A percentile compares a stretch with the other conserved stretches of the same genome.
phyloP scores from a whole-genome alignment of 78 protist genomes.

The Protostelium mycophagum region DNA sequence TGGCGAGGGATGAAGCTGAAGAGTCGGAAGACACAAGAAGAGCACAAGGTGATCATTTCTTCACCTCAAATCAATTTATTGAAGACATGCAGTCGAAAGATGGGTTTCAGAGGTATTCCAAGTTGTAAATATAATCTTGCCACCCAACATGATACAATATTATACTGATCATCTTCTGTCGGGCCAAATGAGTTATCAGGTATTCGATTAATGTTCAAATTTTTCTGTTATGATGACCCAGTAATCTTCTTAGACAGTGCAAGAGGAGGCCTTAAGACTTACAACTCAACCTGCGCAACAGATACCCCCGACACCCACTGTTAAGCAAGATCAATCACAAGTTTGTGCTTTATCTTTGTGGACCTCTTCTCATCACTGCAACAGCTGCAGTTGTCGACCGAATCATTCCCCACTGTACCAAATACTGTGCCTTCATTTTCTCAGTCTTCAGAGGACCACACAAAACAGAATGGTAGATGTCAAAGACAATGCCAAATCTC shows the following conservation, averaged over 20 bases:
- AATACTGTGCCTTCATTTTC: not conserved
- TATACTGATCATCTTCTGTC: not conserved
- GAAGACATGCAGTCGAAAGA: not conserved
- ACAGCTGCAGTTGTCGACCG: not conserved
- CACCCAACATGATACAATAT: not conserved
- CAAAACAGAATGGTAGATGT: not conserved
- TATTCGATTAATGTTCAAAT: too few species aligned
- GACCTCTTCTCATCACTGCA: not conserved
- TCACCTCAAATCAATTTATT: not conserved
- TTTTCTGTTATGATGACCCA: not conserved
- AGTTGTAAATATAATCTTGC: not conserved
- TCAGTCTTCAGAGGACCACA: not conserved
- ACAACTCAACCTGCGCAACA: not conserved
- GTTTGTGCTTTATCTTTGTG: not conserved
- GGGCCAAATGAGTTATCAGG: not conserved
- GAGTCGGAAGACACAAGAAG: not conserved
- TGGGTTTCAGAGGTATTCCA: not conserved
- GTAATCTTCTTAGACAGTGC: not conserved
- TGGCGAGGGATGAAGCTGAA: not conserved
- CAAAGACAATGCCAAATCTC: not conserved
- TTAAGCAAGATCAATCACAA: not conserved
- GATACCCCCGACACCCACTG: not conserved
- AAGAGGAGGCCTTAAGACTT: not conserved
- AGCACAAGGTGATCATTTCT: not conserved
- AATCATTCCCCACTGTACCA: not conserved